Evolutionary conservation across 495 filamentous ascomycete genomes (phyloP).

Genomic region (Articulospora tetracladia): DNA sequence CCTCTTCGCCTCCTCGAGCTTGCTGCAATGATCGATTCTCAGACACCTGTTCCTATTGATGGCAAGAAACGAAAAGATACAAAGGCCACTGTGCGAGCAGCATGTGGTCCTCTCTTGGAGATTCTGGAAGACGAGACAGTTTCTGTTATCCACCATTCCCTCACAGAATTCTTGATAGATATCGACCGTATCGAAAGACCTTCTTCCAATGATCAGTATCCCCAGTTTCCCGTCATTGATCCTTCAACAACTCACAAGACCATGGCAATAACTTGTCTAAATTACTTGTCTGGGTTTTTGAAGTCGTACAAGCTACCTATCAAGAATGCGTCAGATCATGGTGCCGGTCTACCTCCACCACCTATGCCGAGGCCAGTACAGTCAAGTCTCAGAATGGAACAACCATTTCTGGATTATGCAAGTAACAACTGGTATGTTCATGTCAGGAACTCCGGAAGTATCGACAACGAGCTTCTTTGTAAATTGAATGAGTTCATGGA

Average conservation of each 20-base stretch:
- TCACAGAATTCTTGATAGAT: constrained; percentile 43
- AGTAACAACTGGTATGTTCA: constrained; percentile 27
- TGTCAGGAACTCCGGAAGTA: neutral
- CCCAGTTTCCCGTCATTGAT: constrained; percentile 28
- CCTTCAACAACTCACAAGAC: constrained; percentile 25
- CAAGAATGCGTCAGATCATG: neutral
- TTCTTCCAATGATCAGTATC: constrained; percentile 2
- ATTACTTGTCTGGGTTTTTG: constrained; percentile 14
- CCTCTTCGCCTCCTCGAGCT: constrained; percentile 48
- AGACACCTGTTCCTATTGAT: neutral
- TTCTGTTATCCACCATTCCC: constrained; percentile 49
- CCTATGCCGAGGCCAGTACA: neutral
- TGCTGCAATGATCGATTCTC: constrained; percentile 28
- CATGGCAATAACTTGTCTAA: neutral
- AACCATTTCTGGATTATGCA: constrained; percentile 32
- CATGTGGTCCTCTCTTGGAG: constrained; percentile 47
- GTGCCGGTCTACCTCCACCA: neutral
- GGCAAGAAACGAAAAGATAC: constrained; percentile 8
- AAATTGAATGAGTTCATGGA: constrained; percentile 8
- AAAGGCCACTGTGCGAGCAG: constrained; percentile 22
- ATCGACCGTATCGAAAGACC: neutral
- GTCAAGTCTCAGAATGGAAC: neutral
- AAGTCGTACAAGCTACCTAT: neutral
- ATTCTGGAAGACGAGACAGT: constrained; percentile 47
- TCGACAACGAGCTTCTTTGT: constrained; percentile 7